phyloP scores from a whole-genome alignment of 441 rosid species.

The Kokia cookei region DNA sequence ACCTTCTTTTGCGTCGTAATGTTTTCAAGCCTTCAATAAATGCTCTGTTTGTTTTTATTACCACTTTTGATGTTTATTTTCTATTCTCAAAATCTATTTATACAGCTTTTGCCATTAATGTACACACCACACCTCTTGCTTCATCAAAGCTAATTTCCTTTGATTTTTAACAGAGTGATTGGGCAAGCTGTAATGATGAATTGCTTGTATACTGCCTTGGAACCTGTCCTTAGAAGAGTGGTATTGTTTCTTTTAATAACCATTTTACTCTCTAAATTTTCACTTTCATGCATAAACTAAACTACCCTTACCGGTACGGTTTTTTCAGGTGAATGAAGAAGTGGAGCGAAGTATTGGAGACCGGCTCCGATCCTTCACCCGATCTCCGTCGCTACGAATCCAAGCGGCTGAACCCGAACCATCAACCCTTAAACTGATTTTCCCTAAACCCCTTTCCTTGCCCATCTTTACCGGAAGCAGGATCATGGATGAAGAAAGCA shows the following conservation, averaged over 20 bases:
- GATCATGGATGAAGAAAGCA: slow-evolving; percentile 33
- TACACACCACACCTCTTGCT: neutral
- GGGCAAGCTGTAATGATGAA: slow-evolving; percentile 41
- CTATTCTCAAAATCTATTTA: neutral
- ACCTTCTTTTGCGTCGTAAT: slow-evolving; percentile 52
- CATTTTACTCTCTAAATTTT: too few species aligned
- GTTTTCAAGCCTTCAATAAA: slow-evolving; percentile 2
- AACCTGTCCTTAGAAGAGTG: slow-evolving; percentile 57
- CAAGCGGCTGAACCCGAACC: slow-evolving; percentile 55
- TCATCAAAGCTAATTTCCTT: neutral
- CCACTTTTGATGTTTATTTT: neutral
- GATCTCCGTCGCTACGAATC: slow-evolving; percentile 42
- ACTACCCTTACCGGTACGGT: neutral
- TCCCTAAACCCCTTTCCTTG: slow-evolving; percentile 27
- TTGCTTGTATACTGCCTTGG: slow-evolving; percentile 34
- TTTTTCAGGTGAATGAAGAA: slow-evolving; percentile 52
- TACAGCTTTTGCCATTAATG: neutral
- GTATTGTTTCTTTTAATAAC: slow-evolving; percentile 19
- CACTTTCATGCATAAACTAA: neutral
- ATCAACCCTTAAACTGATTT: slow-evolving; percentile 45
- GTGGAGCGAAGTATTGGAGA: slow-evolving; percentile 32
- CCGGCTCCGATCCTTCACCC: slow-evolving; percentile 16
- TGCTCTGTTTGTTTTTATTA: neutral
- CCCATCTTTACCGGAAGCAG: slow-evolving; percentile 84
- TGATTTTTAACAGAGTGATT: slow-evolving; percentile 30